Base-by-base conservation (phyloP, 2,329 filamentous ascomycete genomes). In the Phaeomoniella chlamydospora region DNA sequence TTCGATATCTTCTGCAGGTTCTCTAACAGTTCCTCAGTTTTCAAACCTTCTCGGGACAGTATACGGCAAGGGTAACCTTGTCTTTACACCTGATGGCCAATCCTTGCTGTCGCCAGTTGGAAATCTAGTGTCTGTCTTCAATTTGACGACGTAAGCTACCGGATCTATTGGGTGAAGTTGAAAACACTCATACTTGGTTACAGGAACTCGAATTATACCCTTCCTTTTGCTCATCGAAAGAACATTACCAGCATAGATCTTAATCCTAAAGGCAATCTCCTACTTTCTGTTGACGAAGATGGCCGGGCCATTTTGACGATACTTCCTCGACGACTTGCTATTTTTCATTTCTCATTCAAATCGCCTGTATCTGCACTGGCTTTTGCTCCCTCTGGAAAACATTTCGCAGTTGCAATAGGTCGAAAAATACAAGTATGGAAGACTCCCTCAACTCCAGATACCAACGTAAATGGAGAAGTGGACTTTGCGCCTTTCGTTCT, bases 1-100 rank as follows among this genome's bases (percentile, higher is more conserved):
- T n/a, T 15, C 6, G 9, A 36, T 15, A 29, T 13, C 33, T 10
- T 10, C 13, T 31, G 18, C 6, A 18, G 22, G 12, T 18, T 15
- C 34, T 22, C 29, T 45, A 30, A 41, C 40, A 11, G 11, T n/a
- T 33, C 31, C 2, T n/a, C 52, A 94, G 87, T 98, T 98, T 65
- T 94, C 88, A 57, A 98, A 96, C 63, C 74, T 98, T 57, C 74
- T 98, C 53, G 92, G 90, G 56, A 98, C 90, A 48, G 90, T 98
- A 55, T 98, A 96, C 68, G 85, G 86, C 66, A 84, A 87, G 73
- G 90, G 92, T 62, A 98, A 96, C 58, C 74, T 98, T 52, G 72
- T 94, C 55, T 98, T 92, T 67, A 92, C 84, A 50, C 85, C 87
- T 42, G 88, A 98, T 72, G 92, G 92, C 55, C 90, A 84, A 50